These are phyloP conservation scores for Vitellaria paradoxa DNA, from an alignment of 179 eudicot genomes.

Conservation along the genomic window DNA sequence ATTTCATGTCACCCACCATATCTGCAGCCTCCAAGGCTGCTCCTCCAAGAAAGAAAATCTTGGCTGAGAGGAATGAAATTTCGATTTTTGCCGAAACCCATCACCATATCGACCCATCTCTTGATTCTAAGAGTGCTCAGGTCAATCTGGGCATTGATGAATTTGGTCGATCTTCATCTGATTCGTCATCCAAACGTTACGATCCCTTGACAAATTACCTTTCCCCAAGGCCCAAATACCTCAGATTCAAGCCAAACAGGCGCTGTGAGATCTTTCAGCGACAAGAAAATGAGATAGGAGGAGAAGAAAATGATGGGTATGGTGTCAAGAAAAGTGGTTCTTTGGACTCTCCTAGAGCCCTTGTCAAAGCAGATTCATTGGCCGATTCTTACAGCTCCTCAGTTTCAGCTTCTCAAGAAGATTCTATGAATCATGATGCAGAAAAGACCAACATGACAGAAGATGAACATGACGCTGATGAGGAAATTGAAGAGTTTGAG, in stretches of 20 bases:
- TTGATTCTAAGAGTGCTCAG: slow-evolving; percentile 15
- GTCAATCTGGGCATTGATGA: not conserved
- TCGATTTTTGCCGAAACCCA: slow-evolving; percentile 11
- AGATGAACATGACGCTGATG: slow-evolving; percentile 16
- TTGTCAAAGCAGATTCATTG: slow-evolving; percentile 5
- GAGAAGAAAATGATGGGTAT: slow-evolving; percentile 35
- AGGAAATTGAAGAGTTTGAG: slow-evolving; percentile 27
- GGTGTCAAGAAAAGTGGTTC: not conserved
- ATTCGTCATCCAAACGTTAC: slow-evolving; percentile 30
- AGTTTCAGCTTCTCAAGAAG: slow-evolving; percentile 12
- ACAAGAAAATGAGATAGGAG: slow-evolving; percentile 10
- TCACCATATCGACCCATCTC: slow-evolving; percentile 15
- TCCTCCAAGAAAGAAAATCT: slow-evolving; percentile 42
- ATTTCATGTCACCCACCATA: slow-evolving; percentile 60
- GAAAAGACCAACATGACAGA: not conserved
- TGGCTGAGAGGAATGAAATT: slow-evolving; percentile 45
- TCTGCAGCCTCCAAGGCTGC: slow-evolving; percentile 47
- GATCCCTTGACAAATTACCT: slow-evolving; percentile 46
- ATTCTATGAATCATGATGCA: slow-evolving; percentile 11
- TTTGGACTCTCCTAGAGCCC: slow-evolving; percentile 9
- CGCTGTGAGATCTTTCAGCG: slow-evolving; percentile 15
- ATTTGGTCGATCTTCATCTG: slow-evolving; percentile 14
- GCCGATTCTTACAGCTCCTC: not conserved
- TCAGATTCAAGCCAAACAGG: slow-evolving; percentile 45
- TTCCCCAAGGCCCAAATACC: slow-evolving; percentile 55